Percentiles rank a stretch among this genome's conserved stretches.
Conservation (phyloP, 495 filamentous ascomycete species). For the Talaromyces nanjingensis region DNA sequence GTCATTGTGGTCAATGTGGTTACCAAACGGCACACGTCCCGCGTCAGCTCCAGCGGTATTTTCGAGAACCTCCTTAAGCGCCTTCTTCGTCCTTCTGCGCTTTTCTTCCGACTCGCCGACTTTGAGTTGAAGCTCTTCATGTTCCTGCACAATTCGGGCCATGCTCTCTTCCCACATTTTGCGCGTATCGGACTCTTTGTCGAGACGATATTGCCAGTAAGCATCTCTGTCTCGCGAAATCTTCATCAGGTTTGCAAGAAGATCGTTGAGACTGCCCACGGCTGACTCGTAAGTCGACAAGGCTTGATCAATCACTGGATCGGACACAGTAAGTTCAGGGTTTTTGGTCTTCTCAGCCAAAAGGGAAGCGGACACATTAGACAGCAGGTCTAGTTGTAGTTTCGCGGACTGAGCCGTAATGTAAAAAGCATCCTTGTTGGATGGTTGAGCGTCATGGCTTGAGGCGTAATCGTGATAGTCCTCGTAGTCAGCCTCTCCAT, state of each 20-base stretch:
- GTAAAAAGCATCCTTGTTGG: constrained; percentile 84
- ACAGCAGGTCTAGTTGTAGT: constrained; percentile 82
- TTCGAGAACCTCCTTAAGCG: constrained; percentile 79
- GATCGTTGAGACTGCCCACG: constrained; percentile 75
- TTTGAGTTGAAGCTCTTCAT: constrained; percentile 79
- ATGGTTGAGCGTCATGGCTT: constrained; percentile 61
- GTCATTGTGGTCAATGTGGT: background rate
- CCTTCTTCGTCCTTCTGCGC: constrained; percentile 80
- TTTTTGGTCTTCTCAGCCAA: constrained; percentile 64
- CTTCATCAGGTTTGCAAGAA: constrained; percentile 80
- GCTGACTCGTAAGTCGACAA: constrained; percentile 84
- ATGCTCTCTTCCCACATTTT: constrained; percentile 99
- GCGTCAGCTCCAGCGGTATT: constrained; percentile 24
- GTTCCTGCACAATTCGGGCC: constrained; percentile 85
- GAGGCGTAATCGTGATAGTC: constrained; percentile 80
- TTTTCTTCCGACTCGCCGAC: constrained; percentile 89
- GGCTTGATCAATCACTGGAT: constrained; percentile 69
- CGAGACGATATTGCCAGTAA: constrained; percentile 93
- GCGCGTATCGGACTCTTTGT: constrained; percentile 79
- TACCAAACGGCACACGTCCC: background rate
- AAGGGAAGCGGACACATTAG: constrained; percentile 74
- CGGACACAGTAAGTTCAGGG: constrained; percentile 60
- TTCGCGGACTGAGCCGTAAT: constrained; percentile 94
- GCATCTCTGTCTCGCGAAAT: constrained; percentile 91
- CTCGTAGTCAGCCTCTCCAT: constrained; percentile 66